A percentile compares a stretch with the other conserved stretches of the same genome.
Evolutionary conservation across 73 alveolate genomes (phyloP).

Genomic region (Uronychia setigera): DNA sequence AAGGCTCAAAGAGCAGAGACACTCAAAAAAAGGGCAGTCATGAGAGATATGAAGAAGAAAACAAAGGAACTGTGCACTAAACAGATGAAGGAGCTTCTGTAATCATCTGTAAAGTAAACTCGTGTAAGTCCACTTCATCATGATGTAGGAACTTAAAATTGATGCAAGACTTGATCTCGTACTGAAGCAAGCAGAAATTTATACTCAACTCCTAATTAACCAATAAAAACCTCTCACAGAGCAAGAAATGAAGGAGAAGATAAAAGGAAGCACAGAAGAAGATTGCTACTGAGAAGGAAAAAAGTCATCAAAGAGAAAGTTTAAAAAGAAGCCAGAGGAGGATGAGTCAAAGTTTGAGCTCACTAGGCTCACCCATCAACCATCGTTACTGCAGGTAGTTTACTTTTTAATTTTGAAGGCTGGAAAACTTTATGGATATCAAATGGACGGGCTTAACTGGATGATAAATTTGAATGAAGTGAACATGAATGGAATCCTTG

Average conservation of each 20-base stretch:
- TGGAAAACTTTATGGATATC: constrained; percentile 41
- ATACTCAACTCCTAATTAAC: constrained; percentile 35
- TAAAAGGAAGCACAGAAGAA: constrained; percentile 26
- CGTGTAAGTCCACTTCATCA: too few relatives aligned
- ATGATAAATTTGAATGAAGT: constrained; percentile 41
- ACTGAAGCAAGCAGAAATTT: constrained; percentile 38
- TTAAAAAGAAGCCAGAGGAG: not conserved
- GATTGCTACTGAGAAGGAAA: constrained; percentile 8
- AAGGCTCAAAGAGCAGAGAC: too few relatives aligned
- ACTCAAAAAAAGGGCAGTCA: too few relatives aligned
- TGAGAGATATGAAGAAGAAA: too few relatives aligned
- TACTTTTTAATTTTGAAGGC: not conserved
- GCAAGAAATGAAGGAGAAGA: not conserved
- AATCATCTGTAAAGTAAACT: too few relatives aligned
- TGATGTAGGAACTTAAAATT: too few relatives aligned
- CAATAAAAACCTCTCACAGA: not conserved
- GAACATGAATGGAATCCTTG: constrained; percentile 56
- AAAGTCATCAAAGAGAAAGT: constrained; percentile 6
- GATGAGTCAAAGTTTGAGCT: not conserved
- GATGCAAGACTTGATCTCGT: constrained; percentile 28
- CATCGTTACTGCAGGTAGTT: constrained; percentile 1
- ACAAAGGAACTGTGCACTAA: too few relatives aligned
- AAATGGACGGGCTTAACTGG: constrained; percentile 76
- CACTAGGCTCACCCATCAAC: not conserved
- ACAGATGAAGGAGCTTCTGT: too few relatives aligned